Evolutionary conservation across 2,329 filamentous ascomycete species (phyloP), one percentile per base, ranked within the genome.

Genomic region (Metarhizium guizhouense): DNA sequence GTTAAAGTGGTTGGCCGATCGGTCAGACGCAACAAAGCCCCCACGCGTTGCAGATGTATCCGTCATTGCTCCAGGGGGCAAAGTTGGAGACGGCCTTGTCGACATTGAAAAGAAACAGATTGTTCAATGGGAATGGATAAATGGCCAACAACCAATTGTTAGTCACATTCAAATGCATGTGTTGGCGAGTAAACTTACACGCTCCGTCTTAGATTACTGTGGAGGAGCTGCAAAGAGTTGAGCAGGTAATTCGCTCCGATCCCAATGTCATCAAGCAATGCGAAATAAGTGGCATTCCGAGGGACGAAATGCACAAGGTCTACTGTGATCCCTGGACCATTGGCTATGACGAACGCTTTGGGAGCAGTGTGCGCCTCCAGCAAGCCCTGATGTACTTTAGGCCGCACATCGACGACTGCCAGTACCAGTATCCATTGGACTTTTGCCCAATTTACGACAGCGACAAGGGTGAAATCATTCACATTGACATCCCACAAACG

Each of bases 241-340:
- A 95, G 70, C 77, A 81, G 56, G 72, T 91, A 47, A 82, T 84
- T 54, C 82, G 90, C 60, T 84, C 84, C 63, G 88, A 95, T 66
- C 82, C 87, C 6, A 87, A 86, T 63, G 89, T 95, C 57, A 92
- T 95, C 62, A 88, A 95, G 72, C 90, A 95, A 71, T 95, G 90
- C 65, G 81, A 80, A 6, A 80, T 95, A 56, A 80, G 90, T 16
- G 53, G 53, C 47, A 51, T 54, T 18, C 7, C 47, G 8, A 42
- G 18, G 30, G 32, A 49, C 6, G 52, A 57, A n/a, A 96, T 96
- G 92, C 76, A 94, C 76, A 96, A 96, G 73, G 89, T 96, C 51
- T 96, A 95, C 75, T 95, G 91, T 71, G 92, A 96, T 68, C 90
- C 90, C 11, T 96, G 92, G 92, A 95, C 92, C 1, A 95, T 96